Evolutionary conservation across 208 protist species (phyloP), one percentile per base, ranked within the genome.

Genomic region (Tritrichomonas musculus): DNA sequence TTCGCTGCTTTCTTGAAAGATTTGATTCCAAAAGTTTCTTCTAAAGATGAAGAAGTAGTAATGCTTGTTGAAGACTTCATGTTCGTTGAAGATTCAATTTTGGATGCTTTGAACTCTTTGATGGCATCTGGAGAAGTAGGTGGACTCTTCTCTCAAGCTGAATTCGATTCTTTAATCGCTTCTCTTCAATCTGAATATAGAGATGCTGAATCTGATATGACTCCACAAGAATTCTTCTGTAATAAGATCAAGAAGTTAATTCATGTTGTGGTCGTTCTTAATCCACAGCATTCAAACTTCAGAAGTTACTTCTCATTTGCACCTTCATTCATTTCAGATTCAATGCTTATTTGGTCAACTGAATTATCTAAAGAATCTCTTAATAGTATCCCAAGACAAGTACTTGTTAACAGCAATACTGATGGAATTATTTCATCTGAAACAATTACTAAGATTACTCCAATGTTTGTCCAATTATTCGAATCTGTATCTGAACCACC

Each of bases 51-150:
- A 69, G 69, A 93, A 80, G 30, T 82, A 11, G 65, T 93, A 55
- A 27, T 75, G 27, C 41, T 55, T 41, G 60, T 93, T 44, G 92
- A 93, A 93, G 92, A 80, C 30, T 55, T 69, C 20, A 82, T 82
- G 92, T 82, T 82, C 36, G 92, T 93, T 30, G 96, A 98, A 57
- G 92, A 96, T 0, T 93, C 94, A 55, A 97, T 99, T 93, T 94
- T 99, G 14, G 97, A 99, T 94, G 96, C 95, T 49, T 94, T 99
- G 92, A 99, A 99, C 95, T 98, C 97, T 13, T 94, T 99, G 22
- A 95, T 99, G 44, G 97, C 97, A 36, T 97, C 97, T 0, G 98
- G 98, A 44, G 98, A 99, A 95, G 96, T 99, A 1, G 97, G 98
- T 1, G 98, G 98, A 0, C 95, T 99, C 20, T 99, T 98, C 95